Evolutionary conservation across 768 basidiomycete genomes (phyloP).

Genomic region (Tricholomella constricta): DNA sequence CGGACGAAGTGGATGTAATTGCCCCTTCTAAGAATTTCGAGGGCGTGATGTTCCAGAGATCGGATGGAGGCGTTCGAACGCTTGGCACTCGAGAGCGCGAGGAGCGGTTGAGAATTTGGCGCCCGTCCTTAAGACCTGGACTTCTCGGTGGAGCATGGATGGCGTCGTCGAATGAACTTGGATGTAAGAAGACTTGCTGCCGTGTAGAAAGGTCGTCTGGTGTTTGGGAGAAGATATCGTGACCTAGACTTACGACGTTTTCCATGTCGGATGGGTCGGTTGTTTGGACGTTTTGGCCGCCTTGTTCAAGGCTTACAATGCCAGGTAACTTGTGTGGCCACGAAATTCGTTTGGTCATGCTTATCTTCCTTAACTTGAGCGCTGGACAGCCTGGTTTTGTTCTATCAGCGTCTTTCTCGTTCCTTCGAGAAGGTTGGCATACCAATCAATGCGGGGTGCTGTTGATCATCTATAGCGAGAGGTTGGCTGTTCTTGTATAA

Average conservation of each 20-base stretch:
- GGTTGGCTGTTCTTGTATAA: conserved; percentile 5
- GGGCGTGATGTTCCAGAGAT: conserved; percentile 6
- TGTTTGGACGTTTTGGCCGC: not conserved
- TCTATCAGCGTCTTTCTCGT: not conserved
- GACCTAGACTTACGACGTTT: conserved; percentile 6
- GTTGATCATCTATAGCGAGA: not conserved
- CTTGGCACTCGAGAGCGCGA: conserved; percentile 7
- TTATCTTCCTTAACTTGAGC: not conserved
- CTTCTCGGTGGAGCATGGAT: not conserved
- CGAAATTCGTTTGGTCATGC: not conserved
- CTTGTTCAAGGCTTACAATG: not conserved
- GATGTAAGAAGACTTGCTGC: not conserved
- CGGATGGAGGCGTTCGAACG: conserved; percentile 16
- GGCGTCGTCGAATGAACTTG: not conserved
- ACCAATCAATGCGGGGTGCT: conserved; percentile 7
- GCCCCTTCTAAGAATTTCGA: not conserved
- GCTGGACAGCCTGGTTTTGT: conserved; percentile 7
- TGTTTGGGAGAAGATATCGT: not conserved
- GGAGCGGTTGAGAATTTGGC: conserved; percentile 9
- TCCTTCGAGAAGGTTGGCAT: conserved; percentile 1
- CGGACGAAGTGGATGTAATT: not conserved
- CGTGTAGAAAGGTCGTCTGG: not conserved
- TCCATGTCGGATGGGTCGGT: not conserved
- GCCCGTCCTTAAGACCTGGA: conserved; percentile 1
- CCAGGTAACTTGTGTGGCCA: conserved; percentile 6